These are phyloP conservation scores for Kwoniella shandongensis DNA, from an alignment of 768 basidiomycete species.

Conservation along the genomic window DNA sequence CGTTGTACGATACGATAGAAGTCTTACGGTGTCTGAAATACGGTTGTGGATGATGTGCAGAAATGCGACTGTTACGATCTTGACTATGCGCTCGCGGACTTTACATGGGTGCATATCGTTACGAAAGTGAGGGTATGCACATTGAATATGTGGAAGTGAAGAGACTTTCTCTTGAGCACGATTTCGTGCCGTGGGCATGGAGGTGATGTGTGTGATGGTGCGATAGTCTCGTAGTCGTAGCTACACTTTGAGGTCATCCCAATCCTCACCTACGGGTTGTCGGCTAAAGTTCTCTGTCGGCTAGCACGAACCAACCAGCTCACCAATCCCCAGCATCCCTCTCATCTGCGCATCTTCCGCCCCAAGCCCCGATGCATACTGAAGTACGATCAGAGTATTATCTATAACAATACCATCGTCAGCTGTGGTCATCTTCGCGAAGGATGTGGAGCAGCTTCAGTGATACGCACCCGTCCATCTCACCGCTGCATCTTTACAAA, in stretches of 20 bases:
- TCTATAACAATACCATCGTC: conserved; percentile 20
- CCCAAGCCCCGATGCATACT: conserved; percentile 20
- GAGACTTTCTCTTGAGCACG: too few relatives aligned
- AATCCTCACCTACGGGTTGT: conserved; percentile 24
- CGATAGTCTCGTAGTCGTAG: too few relatives aligned
- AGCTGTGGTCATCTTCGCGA: not conserved
- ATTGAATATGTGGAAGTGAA: too few relatives aligned
- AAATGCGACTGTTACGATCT: too few relatives aligned
- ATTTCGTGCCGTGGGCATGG: too few relatives aligned
- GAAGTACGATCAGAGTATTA: conserved; percentile 34
- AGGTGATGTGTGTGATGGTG: too few relatives aligned
- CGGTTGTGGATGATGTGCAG: not conserved
- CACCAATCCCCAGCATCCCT: conserved; percentile 32
- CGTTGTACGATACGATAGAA: conserved; percentile 11
- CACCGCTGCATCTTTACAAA: conserved; percentile 78
- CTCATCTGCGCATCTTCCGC: conserved; percentile 18
- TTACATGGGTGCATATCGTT: too few relatives aligned
- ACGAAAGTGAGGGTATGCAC: too few relatives aligned
- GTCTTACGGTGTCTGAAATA: not conserved
- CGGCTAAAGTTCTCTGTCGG: not conserved
- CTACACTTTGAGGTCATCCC: conserved; percentile 33
- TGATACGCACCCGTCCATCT: conserved; percentile 79
- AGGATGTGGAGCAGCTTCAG: too few relatives aligned
- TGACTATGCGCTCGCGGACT: too few relatives aligned
- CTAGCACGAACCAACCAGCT: conserved; percentile 4